Evolutionary conservation across 176 grass and related monocot genomes (phyloP).

Genomic region (Cenchrus fungigraminus): DNA sequence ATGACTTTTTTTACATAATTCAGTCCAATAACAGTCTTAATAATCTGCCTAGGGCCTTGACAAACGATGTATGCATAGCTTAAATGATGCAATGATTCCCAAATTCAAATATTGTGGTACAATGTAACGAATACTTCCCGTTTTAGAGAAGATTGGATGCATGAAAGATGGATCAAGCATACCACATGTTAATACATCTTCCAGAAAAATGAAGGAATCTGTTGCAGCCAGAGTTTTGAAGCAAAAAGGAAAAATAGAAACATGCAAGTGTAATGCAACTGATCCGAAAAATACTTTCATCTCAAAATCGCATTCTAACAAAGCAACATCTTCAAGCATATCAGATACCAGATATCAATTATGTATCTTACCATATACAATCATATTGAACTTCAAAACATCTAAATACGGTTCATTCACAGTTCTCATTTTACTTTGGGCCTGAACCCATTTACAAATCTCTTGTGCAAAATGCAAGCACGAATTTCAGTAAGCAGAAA

Average conservation of each 20-base stretch:
- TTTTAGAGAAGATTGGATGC: neutral
- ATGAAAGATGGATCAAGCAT: constrained; percentile 23
- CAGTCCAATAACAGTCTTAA: neutral
- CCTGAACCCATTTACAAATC: neutral
- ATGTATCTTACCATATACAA: neutral
- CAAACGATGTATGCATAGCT: constrained; percentile 7
- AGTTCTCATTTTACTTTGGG: neutral
- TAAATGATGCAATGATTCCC: neutral
- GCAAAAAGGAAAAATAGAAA: constrained; percentile 3
- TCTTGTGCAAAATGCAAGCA: neutral
- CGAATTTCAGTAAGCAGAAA: constrained; percentile 20
- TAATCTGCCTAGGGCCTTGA: constrained; percentile 7
- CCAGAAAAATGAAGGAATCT: neutral
- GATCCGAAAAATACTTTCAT: neutral
- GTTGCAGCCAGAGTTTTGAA: neutral
- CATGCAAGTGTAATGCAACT: neutral
- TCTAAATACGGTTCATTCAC: neutral
- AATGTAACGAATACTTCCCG: neutral
- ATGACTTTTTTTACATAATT: constrained; percentile 13
- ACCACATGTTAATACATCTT: neutral
- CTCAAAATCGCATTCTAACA: constrained; percentile 6
- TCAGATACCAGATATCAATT: neutral
- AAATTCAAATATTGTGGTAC: neutral
- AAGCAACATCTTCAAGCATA: neutral
- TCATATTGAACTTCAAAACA: neutral